phyloP scores from a whole-genome alignment of 768 basidiomycete species.

The Suillus brevipes region DNA sequence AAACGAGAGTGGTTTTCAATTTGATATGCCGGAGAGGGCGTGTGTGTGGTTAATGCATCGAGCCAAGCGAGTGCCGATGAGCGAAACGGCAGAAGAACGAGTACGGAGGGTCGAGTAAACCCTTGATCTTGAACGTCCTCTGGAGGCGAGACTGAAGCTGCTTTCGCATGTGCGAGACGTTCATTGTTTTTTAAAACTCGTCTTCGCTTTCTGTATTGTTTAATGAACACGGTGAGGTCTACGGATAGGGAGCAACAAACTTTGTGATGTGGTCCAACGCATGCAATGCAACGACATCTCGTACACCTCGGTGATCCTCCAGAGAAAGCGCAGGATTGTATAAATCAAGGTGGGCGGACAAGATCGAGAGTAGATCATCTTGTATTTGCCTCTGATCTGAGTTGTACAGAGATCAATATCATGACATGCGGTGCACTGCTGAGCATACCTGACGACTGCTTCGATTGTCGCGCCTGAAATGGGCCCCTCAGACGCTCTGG shows the following conservation, averaged over 20 bases:
- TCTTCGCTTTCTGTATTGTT: slow-evolving; percentile 74
- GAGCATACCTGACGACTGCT: slow-evolving; percentile 49
- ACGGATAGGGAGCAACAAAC: slow-evolving; percentile 39
- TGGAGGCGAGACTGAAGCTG: slow-evolving; percentile 55
- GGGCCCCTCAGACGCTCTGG: slow-evolving; percentile 55
- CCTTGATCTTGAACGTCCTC: slow-evolving; percentile 93
- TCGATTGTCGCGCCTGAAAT: slow-evolving; percentile 55
- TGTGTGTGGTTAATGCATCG: slow-evolving; percentile 73
- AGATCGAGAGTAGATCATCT: slow-evolving; percentile 63
- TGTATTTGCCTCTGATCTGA: slow-evolving; percentile 57
- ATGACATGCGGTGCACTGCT: neutral
- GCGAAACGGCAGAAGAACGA: slow-evolving; percentile 92
- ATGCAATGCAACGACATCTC: slow-evolving; percentile 77
- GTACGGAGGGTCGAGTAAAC: slow-evolving; percentile 93
- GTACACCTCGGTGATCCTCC: slow-evolving; percentile 58
- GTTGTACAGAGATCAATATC: slow-evolving; percentile 11
- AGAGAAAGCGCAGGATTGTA: slow-evolving; percentile 68
- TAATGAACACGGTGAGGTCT: neutral
- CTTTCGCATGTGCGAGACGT: slow-evolving; percentile 71
- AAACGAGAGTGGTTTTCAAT: slow-evolving; percentile 89
- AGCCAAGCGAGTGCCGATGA: slow-evolving; percentile 85
- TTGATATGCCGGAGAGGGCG: slow-evolving; percentile 70
- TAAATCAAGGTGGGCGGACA: slow-evolving; percentile 74
- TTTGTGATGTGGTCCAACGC: slow-evolving; percentile 87
- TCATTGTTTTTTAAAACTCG: slow-evolving; percentile 93